These are phyloP conservation scores for Nakazawaea laoshanensis DNA, from an alignment of 805 yeast genomes.

Conservation along the genomic window DNA sequence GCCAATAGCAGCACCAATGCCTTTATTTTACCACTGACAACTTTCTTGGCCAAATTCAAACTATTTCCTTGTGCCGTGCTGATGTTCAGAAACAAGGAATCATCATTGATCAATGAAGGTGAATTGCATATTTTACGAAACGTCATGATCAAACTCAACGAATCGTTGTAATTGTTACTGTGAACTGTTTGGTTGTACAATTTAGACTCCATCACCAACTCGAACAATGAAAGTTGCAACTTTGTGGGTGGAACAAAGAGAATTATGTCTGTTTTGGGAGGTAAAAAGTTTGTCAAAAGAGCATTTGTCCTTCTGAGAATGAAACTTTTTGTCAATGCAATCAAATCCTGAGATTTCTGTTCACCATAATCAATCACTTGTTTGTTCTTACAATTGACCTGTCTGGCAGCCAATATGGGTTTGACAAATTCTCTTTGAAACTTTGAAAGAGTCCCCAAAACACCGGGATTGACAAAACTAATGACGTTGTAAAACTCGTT, in stretches of 20 bases:
- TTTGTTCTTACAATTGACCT: conserved; percentile 44
- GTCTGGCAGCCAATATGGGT: conserved; percentile 72
- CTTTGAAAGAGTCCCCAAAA: conserved; percentile 52
- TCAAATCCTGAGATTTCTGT: conserved; percentile 52
- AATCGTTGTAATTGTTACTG: conserved; percentile 25
- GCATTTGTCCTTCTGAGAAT: conserved; percentile 66
- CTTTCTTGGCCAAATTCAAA: conserved; percentile 21
- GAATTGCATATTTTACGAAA: conserved; percentile 81
- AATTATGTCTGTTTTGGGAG: conserved; percentile 68
- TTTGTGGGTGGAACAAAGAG: conserved; percentile 71
- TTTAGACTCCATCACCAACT: conserved; percentile 33
- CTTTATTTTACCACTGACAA: conserved; percentile 55
- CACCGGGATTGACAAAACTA: conserved; percentile 79
- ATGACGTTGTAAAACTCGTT: conserved; percentile 73
- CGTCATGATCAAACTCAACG: conserved; percentile 62
- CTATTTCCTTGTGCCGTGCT: conserved; percentile 15
- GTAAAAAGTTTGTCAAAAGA: conserved; percentile 46
- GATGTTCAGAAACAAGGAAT: conserved; percentile 30
- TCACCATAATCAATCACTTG: conserved; percentile 48
- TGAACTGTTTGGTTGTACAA: conserved; percentile 24
- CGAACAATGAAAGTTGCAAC: conserved; percentile 49
- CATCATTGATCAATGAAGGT: conserved; percentile 52
- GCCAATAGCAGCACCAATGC: conserved; percentile 49
- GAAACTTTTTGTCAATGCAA: conserved; percentile 54
- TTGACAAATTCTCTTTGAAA: conserved; percentile 55